These are phyloP conservation scores for Vaccinium macrocarpon DNA, from an alignment of 148 eudicot species.

Conservation along the genomic window DNA sequence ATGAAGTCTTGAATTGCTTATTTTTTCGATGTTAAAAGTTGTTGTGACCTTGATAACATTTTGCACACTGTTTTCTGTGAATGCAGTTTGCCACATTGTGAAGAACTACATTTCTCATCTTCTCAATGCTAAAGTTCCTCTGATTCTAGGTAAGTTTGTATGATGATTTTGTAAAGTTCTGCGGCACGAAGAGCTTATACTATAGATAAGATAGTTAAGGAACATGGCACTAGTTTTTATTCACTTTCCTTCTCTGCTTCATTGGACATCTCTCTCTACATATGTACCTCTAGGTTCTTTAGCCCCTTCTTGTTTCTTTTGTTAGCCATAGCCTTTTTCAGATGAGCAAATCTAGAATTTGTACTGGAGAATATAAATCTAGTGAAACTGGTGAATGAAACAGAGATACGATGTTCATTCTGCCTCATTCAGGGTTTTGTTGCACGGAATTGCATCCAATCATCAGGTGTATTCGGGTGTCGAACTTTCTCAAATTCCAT, in stretches of 20 bases:
- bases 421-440: neutral
- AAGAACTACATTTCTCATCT: constrained; percentile 80
- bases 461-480: neutral
- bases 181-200: neutral
- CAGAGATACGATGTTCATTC: neutral
- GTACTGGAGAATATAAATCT: neutral
- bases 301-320: neutral
- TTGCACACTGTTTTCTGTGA: neutral
- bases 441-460: neutral
- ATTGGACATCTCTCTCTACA: neutral
- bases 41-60: neutral
- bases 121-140: constrained; percentile 72
- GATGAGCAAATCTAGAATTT: neutral
- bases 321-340: neutral
- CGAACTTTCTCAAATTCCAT: neutral
- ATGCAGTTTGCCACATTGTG: constrained; percentile 87
- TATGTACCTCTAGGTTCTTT: neutral
- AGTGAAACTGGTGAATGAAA: neutral
- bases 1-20: constrained; percentile 11
- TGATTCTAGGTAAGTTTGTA: constrained; percentile 66
- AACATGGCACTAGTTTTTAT: neutral
- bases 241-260: neutral
- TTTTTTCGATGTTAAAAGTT: constrained; percentile 9
- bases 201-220: neutral
- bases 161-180: neutral